A percentile compares a stretch with the other conserved stretches of the same genome.
These are phyloP conservation scores for Chenopodium album DNA, from an alignment of 148 eudicot genomes.

Conservation along the genomic window DNA sequence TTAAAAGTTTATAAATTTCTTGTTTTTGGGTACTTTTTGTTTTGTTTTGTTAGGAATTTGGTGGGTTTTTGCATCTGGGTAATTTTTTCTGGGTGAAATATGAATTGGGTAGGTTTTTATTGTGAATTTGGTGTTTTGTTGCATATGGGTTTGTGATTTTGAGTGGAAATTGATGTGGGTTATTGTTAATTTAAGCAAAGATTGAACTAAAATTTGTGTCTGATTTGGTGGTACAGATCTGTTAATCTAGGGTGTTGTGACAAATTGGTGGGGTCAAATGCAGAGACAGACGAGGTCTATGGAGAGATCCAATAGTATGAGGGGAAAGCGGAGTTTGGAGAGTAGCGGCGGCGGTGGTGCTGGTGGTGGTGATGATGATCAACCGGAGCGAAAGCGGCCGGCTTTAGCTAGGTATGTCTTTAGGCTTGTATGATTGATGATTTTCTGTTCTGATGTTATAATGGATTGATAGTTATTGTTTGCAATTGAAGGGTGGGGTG, in stretches of 20 bases:
- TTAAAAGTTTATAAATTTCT: background rate
- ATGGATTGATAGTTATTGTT: background rate
- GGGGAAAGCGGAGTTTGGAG: slow-evolving; percentile 79
- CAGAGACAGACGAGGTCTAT: slow-evolving; percentile 69
- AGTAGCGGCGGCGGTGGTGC: slow-evolving; percentile 28
- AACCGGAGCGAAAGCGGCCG: slow-evolving; percentile 69
- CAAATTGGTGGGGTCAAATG: slow-evolving; percentile 25
- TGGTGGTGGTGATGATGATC: slow-evolving; percentile 51
- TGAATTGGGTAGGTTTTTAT: background rate
- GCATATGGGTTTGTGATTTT: slow-evolving; percentile 23
- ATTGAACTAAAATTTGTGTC: slow-evolving; percentile 4
- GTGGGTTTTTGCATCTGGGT: slow-evolving; percentile 22
- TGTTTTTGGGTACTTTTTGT: background rate
- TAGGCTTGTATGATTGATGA: background rate
- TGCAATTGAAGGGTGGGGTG: slow-evolving; percentile 1
- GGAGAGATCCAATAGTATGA: slow-evolving; percentile 71
- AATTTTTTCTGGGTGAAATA: background rate
- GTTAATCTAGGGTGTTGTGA: slow-evolving; percentile 29
- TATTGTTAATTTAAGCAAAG: slow-evolving; percentile 1
- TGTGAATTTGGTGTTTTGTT: background rate
- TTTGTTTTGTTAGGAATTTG: background rate
- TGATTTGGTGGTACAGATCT: slow-evolving; percentile 40
- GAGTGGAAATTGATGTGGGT: slow-evolving; percentile 8
- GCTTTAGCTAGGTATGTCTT: slow-evolving; percentile 66
- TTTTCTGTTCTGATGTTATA: background rate